A percentile compares a stretch with the other conserved stretches of the same genome.
These are phyloP conservation scores for Thraustochytrium sp. DNA, from an alignment of 352 stramenopile species.

Conservation along the genomic window DNA sequence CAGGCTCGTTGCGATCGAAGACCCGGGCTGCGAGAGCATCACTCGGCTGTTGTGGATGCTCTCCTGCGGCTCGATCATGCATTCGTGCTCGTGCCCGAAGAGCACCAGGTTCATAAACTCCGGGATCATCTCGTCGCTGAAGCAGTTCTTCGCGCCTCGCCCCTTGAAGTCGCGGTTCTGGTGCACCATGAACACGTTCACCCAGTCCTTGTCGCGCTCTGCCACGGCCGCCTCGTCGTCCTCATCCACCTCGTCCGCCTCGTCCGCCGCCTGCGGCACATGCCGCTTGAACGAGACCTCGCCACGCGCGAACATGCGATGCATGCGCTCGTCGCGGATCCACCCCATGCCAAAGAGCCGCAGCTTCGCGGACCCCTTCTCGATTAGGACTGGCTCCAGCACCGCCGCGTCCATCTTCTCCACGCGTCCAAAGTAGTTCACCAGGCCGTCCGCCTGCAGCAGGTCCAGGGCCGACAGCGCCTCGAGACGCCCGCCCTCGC, in stretches of 20 bases:
- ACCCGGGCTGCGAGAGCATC: constrained; percentile 94
- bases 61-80: constrained; percentile 82
- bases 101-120: constrained; percentile 95
- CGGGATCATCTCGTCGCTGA: constrained; percentile 95
- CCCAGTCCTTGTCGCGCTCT: constrained; percentile 65
- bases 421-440: constrained; percentile 96
- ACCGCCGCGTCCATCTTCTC: constrained; percentile 85
- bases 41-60: constrained; percentile 77
- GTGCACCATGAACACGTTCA: constrained; percentile 97
- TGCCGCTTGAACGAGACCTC: constrained; percentile 48
- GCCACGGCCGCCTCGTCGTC: background rate
- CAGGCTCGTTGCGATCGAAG: constrained; percentile 88
- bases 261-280: background rate
- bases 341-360: constrained; percentile 94
- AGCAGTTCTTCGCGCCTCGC: constrained; percentile 87
- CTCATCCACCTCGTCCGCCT: background rate
- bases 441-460: constrained; percentile 84
- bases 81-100: constrained; percentile 98
- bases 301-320: constrained; percentile 57
- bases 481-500: constrained; percentile 60
- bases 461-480: constrained; percentile 91
- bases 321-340: constrained; percentile 96
- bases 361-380: constrained; percentile 89
- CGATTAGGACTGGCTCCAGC: constrained; percentile 87
- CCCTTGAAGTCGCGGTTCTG: constrained; percentile 82